These are phyloP conservation scores for Zymoseptoria passerinii DNA, from an alignment of 2,329 filamentous ascomycete species.

Conservation along the genomic window DNA sequence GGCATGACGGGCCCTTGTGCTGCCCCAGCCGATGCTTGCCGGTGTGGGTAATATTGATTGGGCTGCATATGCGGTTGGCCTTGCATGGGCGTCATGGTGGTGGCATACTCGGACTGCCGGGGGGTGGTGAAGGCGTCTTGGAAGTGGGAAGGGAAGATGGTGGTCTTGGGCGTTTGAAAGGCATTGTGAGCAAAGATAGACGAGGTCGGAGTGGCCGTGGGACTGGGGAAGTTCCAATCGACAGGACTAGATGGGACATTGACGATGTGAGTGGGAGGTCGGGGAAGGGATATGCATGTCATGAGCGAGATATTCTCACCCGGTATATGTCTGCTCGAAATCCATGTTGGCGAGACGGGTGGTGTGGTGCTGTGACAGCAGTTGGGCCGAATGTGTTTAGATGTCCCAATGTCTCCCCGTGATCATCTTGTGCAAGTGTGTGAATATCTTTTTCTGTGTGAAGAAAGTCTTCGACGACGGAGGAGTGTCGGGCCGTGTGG, in stretches of 20 bases:
- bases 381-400: neutral
- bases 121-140: conserved; percentile 42
- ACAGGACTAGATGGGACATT: conserved; percentile 27
- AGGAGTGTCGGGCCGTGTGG: neutral
- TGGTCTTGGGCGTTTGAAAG: conserved; percentile 40
- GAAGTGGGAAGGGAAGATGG: conserved; percentile 38
- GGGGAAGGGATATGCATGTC: conserved; percentile 7
- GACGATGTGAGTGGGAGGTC: conserved; percentile 3
- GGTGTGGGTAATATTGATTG: conserved; percentile 20
- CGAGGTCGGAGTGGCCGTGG: conserved; percentile 41
- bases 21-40: conserved; percentile 14
- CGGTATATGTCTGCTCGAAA: conserved; percentile 17
- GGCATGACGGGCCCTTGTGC: conserved; percentile 9
- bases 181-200: conserved; percentile 30
- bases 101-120: conserved; percentile 20
- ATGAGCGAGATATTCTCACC: conserved; percentile 7
- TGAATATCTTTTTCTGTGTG: neutral
- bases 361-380: neutral
- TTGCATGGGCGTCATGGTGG: conserved; percentile 23
- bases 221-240: conserved; percentile 45
- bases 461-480: neutral
- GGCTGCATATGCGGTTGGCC: conserved; percentile 18
- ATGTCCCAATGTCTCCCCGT: neutral
- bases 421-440: neutral
- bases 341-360: conserved; percentile 14